A percentile compares a stretch with the other conserved stretches of the same genome.
Evolutionary conservation across 2,329 filamentous ascomycete genomes (phyloP).

Genomic region (Apiospora saccharicola): DNA sequence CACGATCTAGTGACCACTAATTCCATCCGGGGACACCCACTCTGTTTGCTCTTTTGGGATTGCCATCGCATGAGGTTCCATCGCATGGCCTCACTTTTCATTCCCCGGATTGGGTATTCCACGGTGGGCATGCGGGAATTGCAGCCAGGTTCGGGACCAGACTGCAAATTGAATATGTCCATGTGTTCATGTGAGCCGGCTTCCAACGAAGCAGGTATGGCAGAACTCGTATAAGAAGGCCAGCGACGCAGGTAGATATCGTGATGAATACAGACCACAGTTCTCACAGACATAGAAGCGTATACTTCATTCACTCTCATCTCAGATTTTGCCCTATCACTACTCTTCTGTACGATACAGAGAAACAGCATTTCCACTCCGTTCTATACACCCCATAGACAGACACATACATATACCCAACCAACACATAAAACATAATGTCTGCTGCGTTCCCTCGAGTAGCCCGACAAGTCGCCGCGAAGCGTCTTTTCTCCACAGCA

Average conservation of each 20-base stretch:
- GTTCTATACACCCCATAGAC: slow-evolving; percentile 4
- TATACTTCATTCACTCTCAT: slow-evolving; percentile 15
- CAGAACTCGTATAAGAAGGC: not conserved
- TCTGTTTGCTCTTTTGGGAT: not conserved
- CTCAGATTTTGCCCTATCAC: slow-evolving; percentile 14
- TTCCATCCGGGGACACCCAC: slow-evolving; percentile 3
- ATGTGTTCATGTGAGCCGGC: not conserved
- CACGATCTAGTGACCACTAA: not conserved
- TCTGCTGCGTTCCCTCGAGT: slow-evolving; percentile 17
- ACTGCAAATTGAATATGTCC: not conserved
- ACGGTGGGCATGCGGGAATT: not conserved
- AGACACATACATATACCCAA: not conserved
- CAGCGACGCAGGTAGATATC: not conserved
- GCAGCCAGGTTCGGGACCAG: slow-evolving; percentile 2
- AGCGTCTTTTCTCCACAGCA: slow-evolving; percentile 16
- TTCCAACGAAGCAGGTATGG: not conserved
- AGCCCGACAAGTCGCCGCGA: slow-evolving; percentile 21
- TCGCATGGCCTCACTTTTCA: slow-evolving; percentile 15
- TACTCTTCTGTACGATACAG: slow-evolving; percentile 18
- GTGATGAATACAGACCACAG: slow-evolving; percentile 11
- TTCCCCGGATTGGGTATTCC: slow-evolving; percentile 10
- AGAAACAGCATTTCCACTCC: not conserved
- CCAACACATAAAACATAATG: slow-evolving; percentile 9
- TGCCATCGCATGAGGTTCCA: slow-evolving; percentile 22
- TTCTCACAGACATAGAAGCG: slow-evolving; percentile 12